Evolutionary conservation across 108 stramenopile genomes (phyloP), one percentile per base, ranked within the genome.

Genomic region (Nitzschia palea): DNA sequence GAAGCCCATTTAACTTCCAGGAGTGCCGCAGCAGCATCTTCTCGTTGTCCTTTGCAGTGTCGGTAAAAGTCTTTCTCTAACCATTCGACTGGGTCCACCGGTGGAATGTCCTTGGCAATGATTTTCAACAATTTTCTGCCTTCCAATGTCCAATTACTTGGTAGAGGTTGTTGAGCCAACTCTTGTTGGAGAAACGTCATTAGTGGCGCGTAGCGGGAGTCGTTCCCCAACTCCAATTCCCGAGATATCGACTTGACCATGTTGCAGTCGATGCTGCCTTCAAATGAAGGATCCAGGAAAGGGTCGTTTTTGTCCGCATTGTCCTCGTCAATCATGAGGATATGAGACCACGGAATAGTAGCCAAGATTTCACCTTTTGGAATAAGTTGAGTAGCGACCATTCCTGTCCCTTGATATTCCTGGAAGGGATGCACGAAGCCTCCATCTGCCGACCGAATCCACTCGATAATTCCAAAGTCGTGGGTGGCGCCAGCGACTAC

Each of bases 201-300:
- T 26, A 87, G 90, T 4, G 92, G 92, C 4, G 82, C 86, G 48
- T 78, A 87, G 22, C 4, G 12, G 35, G 65, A 60, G 9, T 51
- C 18, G 17, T 50, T 20, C 9, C 63, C 71, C 31, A 58, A 28
- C 2, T 58, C 54, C 65, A 74, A 61, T 42, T 65, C 73, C 15
- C 32, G 10, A 8, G 55, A 48, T 3, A 67, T 12, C 5, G 58
- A 23, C 66, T 51, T 4, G 37, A 72, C 44, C 53, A 73, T 56
- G 6, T 61, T 62, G 48, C 74, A 51, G 29, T 26, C 10, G 57
- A 74, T 53, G 8, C 48, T 56, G 1, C 18, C 52, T n/a, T n/a
- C n/a, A n/a, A n/a, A n/a, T n/a, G n/a, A n/a, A n/a, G n/a, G n/a
- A n/a, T n/a, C n/a, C n/a, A n/a, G n/a, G n/a, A n/a, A n/a, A 20